Evolutionary conservation across 768 basidiomycete genomes (phyloP), one percentile per base, ranked within the genome.

Genomic region (Phlebiopsis gigantea): DNA sequence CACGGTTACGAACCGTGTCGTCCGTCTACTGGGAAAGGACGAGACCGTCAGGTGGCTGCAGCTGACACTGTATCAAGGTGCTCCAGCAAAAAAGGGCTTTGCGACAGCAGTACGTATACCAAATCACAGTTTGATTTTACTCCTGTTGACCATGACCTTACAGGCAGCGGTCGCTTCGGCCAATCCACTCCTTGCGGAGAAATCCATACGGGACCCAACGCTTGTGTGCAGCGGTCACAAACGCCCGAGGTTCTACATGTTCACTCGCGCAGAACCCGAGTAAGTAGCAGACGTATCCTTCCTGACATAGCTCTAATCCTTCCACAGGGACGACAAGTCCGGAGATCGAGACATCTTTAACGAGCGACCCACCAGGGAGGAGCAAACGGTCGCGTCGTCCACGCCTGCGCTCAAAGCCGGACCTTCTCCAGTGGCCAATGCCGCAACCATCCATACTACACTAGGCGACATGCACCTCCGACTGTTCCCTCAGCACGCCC

Each of bases 261-360:
- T 98, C 70, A 96, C 92, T 3, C 85, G 90, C 47, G 80, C 80
- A 7, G 89, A 91, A 68, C 94, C 94, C 29, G 94, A 95, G 88
- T 94, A 75, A 44, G 90, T 78, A 5, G 24, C 57, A 17, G 30
- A 51, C 22, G 15, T 24, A 17, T 44, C 8, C 24, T 22, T 39
- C 14, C 34, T 9, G 2, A 9, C 8, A 9, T 9, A 10, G 17
- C 12, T 9, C 34, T 39, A 10, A 39, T n/a, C 34, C 8, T 39
- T 39, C 17, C 8, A 39, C 8, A 94, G 90, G 69, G 92, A 95
- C 62, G 85, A 79, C 67, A 95, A 91, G 71, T 82, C 83, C 1
- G 84, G 84, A 28, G 96, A 98, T 61, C 87, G 97, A 56, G 97
- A 99, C 63, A 87, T 99, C 54, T 98, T 98, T 82, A 99, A 99